Conservation (phyloP, 2,329 filamentous ascomycete species). For the Botrytis fabae region DNA sequence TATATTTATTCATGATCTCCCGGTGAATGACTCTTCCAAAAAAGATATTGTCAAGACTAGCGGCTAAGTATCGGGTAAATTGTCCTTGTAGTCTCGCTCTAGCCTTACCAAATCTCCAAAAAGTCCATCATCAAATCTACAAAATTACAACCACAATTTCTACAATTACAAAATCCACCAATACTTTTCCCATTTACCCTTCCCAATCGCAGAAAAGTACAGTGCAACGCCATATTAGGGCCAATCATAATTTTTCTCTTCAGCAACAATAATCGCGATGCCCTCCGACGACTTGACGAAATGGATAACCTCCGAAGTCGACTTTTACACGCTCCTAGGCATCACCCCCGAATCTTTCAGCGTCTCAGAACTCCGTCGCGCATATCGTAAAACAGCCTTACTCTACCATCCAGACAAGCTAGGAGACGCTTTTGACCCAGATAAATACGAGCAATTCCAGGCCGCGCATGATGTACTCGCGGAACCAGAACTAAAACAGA, state of each 20-base stretch:
- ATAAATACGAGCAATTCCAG: slow-evolving; percentile 82
- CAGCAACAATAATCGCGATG: slow-evolving; percentile 31
- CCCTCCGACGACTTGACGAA: slow-evolving; percentile 39
- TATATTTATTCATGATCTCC: not conserved
- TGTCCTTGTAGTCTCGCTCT: not conserved
- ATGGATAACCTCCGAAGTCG: slow-evolving; percentile 40
- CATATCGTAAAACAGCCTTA: slow-evolving; percentile 82
- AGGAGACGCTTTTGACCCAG: slow-evolving; percentile 69
- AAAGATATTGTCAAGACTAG: not conserved
- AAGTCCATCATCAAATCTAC: not conserved
- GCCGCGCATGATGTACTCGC: slow-evolving; percentile 83
- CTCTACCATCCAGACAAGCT: slow-evolving; percentile 95
- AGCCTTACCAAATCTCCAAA: not conserved
- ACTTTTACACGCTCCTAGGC: slow-evolving; percentile 41
- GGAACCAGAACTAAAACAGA: slow-evolving; percentile 66
- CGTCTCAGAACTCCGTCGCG: slow-evolving; percentile 44
- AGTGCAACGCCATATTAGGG: not conserved
- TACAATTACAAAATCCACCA: slow-evolving; percentile 1
- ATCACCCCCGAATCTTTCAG: slow-evolving; percentile 35
- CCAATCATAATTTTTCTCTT: not conserved
- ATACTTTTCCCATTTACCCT: not conserved
- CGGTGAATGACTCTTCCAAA: not conserved
- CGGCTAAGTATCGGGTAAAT: not conserved
- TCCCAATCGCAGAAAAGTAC: not conserved
- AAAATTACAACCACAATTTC: slow-evolving; percentile 1